phyloP scores from a whole-genome alignment of 441 rosid genomes.

The Hura crepitans region DNA sequence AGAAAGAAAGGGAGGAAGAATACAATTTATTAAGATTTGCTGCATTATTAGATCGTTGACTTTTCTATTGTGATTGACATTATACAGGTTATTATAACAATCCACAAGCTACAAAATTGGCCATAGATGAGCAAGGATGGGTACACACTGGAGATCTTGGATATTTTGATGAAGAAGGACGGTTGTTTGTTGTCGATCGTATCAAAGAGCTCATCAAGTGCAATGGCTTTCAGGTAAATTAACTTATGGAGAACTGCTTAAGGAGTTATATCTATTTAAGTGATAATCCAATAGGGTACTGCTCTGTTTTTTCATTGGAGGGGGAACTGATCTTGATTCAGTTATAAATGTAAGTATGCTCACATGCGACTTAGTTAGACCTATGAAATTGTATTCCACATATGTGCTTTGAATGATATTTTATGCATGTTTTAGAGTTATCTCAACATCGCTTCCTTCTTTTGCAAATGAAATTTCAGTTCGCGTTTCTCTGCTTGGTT shows the following conservation, averaged over 20 bases:
- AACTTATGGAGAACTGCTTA: neutral
- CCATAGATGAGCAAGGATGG: constrained; percentile 46
- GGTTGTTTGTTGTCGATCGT: constrained; percentile 59
- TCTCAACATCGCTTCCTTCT: neutral
- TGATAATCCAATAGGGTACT: neutral
- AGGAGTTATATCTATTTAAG: neutral
- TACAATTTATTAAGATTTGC: neutral
- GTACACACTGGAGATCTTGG: constrained; percentile 53
- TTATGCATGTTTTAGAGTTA: neutral
- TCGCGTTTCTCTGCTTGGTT: neutral
- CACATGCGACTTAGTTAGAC: neutral
- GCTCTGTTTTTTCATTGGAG: neutral
- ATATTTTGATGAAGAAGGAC: constrained; percentile 62
- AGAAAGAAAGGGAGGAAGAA: neutral
- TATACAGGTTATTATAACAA: constrained; percentile 44
- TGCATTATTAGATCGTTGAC: neutral
- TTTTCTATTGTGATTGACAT: neutral
- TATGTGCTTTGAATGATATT: neutral
- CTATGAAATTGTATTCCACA: neutral
- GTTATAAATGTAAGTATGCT: neutral
- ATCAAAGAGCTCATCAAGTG: constrained; percentile 76
- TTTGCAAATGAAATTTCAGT: constrained; percentile 6
- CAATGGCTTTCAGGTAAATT: constrained; percentile 64
- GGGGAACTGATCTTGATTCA: neutral
- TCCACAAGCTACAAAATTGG: constrained; percentile 37